Evolutionary conservation across 805 yeast genomes (phyloP).

Genomic region (Monosporozyma solicola): DNA sequence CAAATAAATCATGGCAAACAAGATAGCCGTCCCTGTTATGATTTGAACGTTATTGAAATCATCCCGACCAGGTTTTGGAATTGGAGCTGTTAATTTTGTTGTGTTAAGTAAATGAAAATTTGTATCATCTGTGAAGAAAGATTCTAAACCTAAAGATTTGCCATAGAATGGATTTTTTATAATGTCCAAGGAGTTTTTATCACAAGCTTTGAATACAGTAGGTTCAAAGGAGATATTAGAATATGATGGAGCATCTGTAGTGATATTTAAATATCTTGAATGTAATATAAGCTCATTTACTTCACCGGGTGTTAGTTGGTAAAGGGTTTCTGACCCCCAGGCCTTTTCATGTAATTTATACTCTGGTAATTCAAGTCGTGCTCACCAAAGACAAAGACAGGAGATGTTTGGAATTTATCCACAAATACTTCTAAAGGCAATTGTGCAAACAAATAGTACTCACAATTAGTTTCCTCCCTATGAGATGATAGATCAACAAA

Average conservation of each 20-base stretch:
- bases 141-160: slow-evolving; percentile 36
- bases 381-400: slow-evolving; percentile 42
- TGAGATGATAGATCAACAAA: slow-evolving; percentile 9
- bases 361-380: slow-evolving; percentile 50
- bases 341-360: slow-evolving; percentile 29
- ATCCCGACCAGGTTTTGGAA: slow-evolving; percentile 33
- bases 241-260: slow-evolving; percentile 11
- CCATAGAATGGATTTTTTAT: slow-evolving; percentile 33
- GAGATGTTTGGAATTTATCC: slow-evolving; percentile 46
- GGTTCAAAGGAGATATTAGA: slow-evolving; percentile 31
- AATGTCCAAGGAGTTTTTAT: slow-evolving; percentile 22
- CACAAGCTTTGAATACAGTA: slow-evolving; percentile 43
- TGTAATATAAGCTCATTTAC: slow-evolving; percentile 37
- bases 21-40: slow-evolving; percentile 30
- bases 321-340: slow-evolving; percentile 42
- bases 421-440: slow-evolving; percentile 41
- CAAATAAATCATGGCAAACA: slow-evolving; percentile 28
- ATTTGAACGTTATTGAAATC: slow-evolving; percentile 28
- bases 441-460: slow-evolving; percentile 35
- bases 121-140: slow-evolving; percentile 39
- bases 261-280: slow-evolving; percentile 42
- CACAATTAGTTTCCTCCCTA: slow-evolving; percentile 28
- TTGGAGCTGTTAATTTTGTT: slow-evolving; percentile 19
- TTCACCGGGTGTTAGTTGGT: slow-evolving; percentile 25
- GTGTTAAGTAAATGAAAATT: slow-evolving; percentile 32